Evolutionary conservation across 2,329 filamentous ascomycete species (phyloP).

Genomic region (Neobulgaria alba): DNA sequence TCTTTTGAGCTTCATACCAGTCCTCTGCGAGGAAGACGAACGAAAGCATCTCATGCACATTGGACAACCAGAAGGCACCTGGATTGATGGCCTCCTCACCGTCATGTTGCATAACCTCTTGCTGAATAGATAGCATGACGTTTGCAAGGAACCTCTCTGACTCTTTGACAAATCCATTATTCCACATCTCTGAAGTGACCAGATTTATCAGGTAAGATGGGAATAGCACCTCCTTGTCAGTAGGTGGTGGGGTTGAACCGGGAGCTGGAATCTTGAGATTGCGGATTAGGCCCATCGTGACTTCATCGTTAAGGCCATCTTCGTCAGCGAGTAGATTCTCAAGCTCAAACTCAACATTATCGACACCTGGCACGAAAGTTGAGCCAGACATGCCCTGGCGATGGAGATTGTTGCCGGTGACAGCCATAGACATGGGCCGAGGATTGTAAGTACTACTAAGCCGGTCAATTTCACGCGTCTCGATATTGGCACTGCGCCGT

Average conservation of each 20-base stretch:
- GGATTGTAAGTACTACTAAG: conserved; percentile 92
- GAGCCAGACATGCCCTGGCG: conserved; percentile 66
- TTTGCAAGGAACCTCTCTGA: conserved; percentile 98
- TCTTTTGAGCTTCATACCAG: conserved; percentile 99
- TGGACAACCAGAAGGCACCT: conserved; percentile 96
- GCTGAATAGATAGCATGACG: conserved; percentile 99
- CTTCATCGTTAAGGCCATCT: conserved; percentile 92
- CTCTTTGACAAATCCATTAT: conserved; percentile 99
- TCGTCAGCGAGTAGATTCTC: conserved; percentile 92
- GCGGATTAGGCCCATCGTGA: conserved; percentile 89
- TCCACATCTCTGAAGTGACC: conserved; percentile 99
- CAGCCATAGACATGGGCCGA: conserved; percentile 90
- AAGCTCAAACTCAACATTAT: conserved; percentile 91
- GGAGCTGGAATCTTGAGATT: conserved; percentile 95
- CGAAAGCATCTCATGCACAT: conserved; percentile 98
- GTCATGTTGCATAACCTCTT: conserved; percentile 98
- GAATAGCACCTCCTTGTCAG: conserved; percentile 98
- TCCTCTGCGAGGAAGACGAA: conserved; percentile 99
- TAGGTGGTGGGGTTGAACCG: conserved; percentile 77
- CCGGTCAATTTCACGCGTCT: conserved; percentile 76
- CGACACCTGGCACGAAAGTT: conserved; percentile 70
- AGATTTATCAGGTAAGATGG: conserved; percentile 98
- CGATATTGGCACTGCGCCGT: conserved; percentile 81
- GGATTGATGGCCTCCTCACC: conserved; percentile 96
- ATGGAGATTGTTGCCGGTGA: conserved; percentile 54